Conservation (phyloP, 257 asterid genomes). For the Linaria vulgaris region DNA sequence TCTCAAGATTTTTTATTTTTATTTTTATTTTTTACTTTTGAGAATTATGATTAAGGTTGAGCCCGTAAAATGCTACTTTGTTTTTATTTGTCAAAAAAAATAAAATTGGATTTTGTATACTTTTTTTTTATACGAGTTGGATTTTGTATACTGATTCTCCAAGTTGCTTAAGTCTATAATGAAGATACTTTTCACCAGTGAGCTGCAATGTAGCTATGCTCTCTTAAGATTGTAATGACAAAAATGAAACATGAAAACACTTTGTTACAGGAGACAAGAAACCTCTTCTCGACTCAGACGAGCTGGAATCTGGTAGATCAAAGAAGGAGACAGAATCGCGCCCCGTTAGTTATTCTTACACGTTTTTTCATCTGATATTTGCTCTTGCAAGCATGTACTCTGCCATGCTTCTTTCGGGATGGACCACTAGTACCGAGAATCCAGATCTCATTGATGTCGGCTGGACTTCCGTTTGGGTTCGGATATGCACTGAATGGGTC, state of each 20-base stretch:
- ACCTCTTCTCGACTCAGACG: slow-evolving; percentile 67
- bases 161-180: too few relatives aligned
- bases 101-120: too few relatives aligned
- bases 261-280: slow-evolving; percentile 50
- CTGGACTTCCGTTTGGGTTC: slow-evolving; percentile 96
- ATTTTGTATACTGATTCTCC: too few relatives aligned
- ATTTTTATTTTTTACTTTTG: too few relatives aligned
- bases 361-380: slow-evolving; percentile 91
- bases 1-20: too few relatives aligned
- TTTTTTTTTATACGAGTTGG: too few relatives aligned
- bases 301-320: slow-evolving; percentile 74
- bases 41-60: too few relatives aligned
- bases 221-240: too few relatives aligned
- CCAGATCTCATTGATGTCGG: slow-evolving; percentile 81
- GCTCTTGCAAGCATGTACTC: slow-evolving; percentile 98
- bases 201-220: neutral
- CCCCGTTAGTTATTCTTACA: slow-evolving; percentile 88
- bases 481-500: slow-evolving; percentile 77
- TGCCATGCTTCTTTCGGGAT: slow-evolving; percentile 95
- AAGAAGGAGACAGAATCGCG: slow-evolving; percentile 53
- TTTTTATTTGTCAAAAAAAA: too few relatives aligned
- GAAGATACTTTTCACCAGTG: too few relatives aligned
- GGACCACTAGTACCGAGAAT: slow-evolving; percentile 75
- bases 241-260: slow-evolving; percentile 1
- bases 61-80: too few relatives aligned